A percentile compares a stretch with the other conserved stretches of the same genome.
Conservation (phyloP, 768 basidiomycete genomes). For the Boletus rubroflammeus region DNA sequence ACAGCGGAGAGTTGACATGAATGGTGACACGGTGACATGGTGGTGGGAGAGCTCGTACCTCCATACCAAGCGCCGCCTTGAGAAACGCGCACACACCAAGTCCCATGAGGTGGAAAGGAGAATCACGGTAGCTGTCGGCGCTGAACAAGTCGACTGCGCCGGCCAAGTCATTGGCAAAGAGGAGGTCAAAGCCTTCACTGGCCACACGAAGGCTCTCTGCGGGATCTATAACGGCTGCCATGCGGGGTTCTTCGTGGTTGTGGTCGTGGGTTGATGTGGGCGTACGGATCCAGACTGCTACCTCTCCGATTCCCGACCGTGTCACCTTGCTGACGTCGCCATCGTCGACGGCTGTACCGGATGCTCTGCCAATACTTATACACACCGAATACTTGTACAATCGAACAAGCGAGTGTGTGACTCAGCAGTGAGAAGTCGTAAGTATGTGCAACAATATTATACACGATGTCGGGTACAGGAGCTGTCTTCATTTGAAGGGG, state of each 20-base stretch:
- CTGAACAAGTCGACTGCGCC: slow-evolving; percentile 50
- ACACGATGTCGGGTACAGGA: too few species aligned
- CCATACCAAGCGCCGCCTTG: slow-evolving; percentile 79
- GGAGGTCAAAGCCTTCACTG: slow-evolving; percentile 56
- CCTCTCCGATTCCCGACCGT: slow-evolving; percentile 10
- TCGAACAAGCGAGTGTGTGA: too few species aligned
- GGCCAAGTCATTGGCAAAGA: slow-evolving; percentile 66
- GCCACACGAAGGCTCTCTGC: slow-evolving; percentile 34
- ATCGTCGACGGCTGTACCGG: too few species aligned
- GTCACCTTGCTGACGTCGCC: neutral
- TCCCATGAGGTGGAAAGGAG: slow-evolving; percentile 72
- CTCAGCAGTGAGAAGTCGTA: too few species aligned
- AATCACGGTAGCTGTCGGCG: slow-evolving; percentile 32
- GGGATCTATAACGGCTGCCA: slow-evolving; percentile 21
- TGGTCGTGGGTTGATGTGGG: neutral
- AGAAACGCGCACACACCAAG: slow-evolving; percentile 70
- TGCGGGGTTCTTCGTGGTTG: neutral
- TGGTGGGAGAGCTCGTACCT: slow-evolving; percentile 38
- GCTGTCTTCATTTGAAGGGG: too few species aligned
- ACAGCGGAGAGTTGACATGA: neutral
- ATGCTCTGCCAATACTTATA: too few species aligned
- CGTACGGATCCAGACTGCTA: neutral
- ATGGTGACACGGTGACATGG: neutral
- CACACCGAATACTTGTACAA: too few species aligned
- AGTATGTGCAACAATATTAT: too few species aligned